These are phyloP conservation scores for Termitomyces sp. DNA, from an alignment of 768 basidiomycete genomes.

Conservation along the genomic window DNA sequence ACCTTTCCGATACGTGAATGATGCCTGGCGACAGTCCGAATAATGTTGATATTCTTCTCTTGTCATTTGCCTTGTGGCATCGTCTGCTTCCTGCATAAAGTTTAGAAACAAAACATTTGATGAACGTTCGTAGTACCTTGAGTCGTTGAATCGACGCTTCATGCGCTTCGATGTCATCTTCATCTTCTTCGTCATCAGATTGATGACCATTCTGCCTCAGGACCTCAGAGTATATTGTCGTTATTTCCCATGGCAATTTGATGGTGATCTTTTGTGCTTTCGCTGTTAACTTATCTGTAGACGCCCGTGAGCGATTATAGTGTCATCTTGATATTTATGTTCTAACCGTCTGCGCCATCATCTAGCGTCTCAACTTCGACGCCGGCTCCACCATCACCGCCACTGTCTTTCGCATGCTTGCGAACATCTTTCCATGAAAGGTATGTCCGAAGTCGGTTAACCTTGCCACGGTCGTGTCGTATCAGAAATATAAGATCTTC, in stretches of 20 bases:
- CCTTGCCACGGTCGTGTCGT: constrained; percentile 88
- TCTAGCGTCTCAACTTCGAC: constrained; percentile 82
- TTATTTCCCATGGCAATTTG: constrained; percentile 94
- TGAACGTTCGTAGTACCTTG: constrained; percentile 36
- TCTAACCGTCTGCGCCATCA: constrained; percentile 73
- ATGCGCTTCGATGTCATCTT: constrained; percentile 93
- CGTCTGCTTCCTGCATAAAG: constrained; percentile 78
- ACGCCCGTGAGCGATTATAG: not conserved
- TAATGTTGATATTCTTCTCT: constrained; percentile 96
- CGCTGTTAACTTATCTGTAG: constrained; percentile 66
- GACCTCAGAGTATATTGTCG: constrained; percentile 87
- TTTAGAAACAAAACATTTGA: not conserved
- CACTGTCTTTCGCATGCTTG: constrained; percentile 89
- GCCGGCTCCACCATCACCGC: constrained; percentile 72
- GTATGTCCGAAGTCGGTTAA: constrained; percentile 89
- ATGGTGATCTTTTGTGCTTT: constrained; percentile 93
- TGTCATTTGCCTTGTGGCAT: constrained; percentile 93
- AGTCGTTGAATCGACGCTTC: constrained; percentile 89
- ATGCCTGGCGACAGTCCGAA: constrained; percentile 93
- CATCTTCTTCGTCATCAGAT: constrained; percentile 93
- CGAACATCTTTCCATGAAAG: constrained; percentile 97
- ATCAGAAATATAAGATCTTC: constrained; percentile 98
- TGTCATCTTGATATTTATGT: not conserved
- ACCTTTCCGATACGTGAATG: constrained; percentile 97
- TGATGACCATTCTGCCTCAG: constrained; percentile 70